Evolutionary conservation across 164 flowering plant species (phyloP).

Genomic region (Hamamelis virginiana): DNA sequence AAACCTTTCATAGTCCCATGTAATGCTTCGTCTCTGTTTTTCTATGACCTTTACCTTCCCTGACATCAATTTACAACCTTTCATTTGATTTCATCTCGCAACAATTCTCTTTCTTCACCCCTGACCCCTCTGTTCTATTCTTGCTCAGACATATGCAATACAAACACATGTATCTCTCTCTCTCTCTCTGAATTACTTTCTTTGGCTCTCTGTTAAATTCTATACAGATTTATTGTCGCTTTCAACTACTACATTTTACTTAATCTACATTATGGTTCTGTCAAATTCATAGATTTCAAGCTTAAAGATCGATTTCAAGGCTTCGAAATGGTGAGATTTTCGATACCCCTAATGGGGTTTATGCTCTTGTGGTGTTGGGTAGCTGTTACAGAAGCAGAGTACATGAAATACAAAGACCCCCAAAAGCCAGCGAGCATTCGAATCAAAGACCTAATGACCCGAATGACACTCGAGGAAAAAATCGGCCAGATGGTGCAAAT

Average conservation of each 20-base stretch:
- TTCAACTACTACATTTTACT: not conserved
- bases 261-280: not conserved
- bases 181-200: too few relatives aligned
- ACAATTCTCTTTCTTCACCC: too few relatives aligned
- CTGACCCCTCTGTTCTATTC: too few relatives aligned
- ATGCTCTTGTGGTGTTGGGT: slow-evolving; percentile 23
- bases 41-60: too few relatives aligned
- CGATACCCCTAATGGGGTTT: slow-evolving; percentile 18
- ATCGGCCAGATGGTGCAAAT: slow-evolving; percentile 78
- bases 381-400: slow-evolving; percentile 27
- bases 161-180: too few relatives aligned
- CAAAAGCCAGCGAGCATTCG: slow-evolving; percentile 40
- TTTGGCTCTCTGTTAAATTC: too few relatives aligned
- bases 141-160: too few relatives aligned
- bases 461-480: slow-evolving; percentile 75
- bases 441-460: slow-evolving; percentile 45
- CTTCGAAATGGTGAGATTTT: slow-evolving; percentile 17
- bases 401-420: slow-evolving; percentile 60
- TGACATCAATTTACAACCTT: too few relatives aligned
- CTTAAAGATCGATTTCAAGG: not conserved
- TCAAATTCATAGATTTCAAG: not conserved
- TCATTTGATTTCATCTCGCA: too few relatives aligned
- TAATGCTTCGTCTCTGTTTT: too few relatives aligned
- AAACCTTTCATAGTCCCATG: too few relatives aligned
- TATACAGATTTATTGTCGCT: not conserved